Base-by-base conservation (phyloP, 306 rosid species). In the Hippophae rhamnoides region DNA sequence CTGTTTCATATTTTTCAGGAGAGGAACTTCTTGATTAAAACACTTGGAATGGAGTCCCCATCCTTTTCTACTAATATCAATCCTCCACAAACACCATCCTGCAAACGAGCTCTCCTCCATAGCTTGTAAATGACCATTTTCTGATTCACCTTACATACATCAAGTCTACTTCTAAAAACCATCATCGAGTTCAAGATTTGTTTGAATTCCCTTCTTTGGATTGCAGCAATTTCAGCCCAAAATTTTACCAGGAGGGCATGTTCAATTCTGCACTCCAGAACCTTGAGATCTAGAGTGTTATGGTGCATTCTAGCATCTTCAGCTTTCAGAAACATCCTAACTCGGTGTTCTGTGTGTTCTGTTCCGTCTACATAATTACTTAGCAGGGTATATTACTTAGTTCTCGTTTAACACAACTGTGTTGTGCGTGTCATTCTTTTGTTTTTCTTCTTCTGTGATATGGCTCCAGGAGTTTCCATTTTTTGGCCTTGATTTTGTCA, bases 31-130 rank as follows among this genome's bases (percentile, higher is more conserved):
- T 88, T 93, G 64, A 86, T 88, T 79, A 93, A 84, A 81, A 86
- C 99, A 65, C 90, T 93, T 45, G 99, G 99, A 77, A 75, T 79
- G 84, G 99, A 84, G 60, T 86, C 94, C 54, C 86, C 99, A 61
- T 82, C 74, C 38, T 31, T 31, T 31, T 31, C 38, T 54, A 82
- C 75, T 60, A 64, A 67, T 55, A 69, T 71, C 60, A 82, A 84
- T 58, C 71, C 79, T 63, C 82, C 87, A 55, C 95, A 84, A 62
- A 86, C 94, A 13, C 99, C 99, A 25, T 63, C 80, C 62, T 93
- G 99, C 95, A 93, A 89, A 86, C 80, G 99, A 82, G 85, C 94
- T 69, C 93, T 93, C 61, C 86, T 93, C 60, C 90, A 84, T 6
- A 86, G 95, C 66, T 81, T 82, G 78, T 86, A 80, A 71, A 62